These are phyloP conservation scores for Beauveria brongniartii DNA, from an alignment of 2,329 filamentous ascomycete genomes.

Conservation along the genomic window DNA sequence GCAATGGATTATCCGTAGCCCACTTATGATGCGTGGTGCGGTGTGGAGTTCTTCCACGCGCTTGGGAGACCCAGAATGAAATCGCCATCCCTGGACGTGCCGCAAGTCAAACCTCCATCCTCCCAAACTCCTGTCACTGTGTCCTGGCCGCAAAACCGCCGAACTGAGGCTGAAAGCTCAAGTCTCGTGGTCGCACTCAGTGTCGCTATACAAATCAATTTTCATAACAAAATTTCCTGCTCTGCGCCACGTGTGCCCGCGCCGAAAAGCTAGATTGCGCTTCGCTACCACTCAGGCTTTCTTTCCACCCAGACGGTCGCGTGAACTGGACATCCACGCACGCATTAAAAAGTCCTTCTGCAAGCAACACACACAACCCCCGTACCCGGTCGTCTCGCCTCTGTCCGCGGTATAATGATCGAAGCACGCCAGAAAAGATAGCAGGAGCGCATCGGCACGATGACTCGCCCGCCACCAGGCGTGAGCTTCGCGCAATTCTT, in stretches of 20 bases:
- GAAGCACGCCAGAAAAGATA: slow-evolving; percentile 44
- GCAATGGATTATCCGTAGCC: slow-evolving; percentile 3
- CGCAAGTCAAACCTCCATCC: not conserved
- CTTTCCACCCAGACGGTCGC: slow-evolving; percentile 9
- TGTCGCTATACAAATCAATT: not conserved
- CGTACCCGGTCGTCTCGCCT: slow-evolving; percentile 13
- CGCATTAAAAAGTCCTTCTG: not conserved
- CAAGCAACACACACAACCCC: slow-evolving; percentile 3
- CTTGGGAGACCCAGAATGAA: slow-evolving; percentile 4
- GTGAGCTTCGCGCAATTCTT: slow-evolving; percentile 84
- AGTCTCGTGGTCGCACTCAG: not conserved
- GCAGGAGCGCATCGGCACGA: slow-evolving; percentile 48
- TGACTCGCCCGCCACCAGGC: slow-evolving; percentile 68
- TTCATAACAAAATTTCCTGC: not conserved
- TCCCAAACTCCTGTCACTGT: not conserved
- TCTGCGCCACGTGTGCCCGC: slow-evolving; percentile 5
- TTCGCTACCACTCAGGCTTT: not conserved
- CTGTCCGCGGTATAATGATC: slow-evolving; percentile 47
- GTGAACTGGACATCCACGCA: slow-evolving; percentile 6
- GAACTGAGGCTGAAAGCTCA: not conserved
- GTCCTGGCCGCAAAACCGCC: not conserved
- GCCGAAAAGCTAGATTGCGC: not conserved
- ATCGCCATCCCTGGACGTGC: slow-evolving; percentile 11
- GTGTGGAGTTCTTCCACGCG: slow-evolving; percentile 11
- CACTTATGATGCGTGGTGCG: slow-evolving; percentile 9